These are phyloP conservation scores for Musa beccarii DNA, from an alignment of 176 grass and related monocot species.

Conservation along the genomic window DNA sequence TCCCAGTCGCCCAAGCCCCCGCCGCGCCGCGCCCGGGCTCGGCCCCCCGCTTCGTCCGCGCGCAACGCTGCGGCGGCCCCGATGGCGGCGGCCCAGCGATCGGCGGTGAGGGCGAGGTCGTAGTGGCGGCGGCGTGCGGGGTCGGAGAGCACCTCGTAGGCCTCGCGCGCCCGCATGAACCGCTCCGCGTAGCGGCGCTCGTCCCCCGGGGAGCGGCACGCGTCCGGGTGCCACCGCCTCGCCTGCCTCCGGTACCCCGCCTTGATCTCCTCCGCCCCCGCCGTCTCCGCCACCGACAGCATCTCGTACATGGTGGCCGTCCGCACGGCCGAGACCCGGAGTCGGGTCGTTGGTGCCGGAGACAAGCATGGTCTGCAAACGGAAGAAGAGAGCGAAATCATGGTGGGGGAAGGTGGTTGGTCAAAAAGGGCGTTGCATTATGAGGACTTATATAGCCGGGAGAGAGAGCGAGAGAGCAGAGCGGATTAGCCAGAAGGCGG, in stretches of 20 bases:
- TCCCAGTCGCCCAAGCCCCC: conserved; percentile 39
- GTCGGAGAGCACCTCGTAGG: conserved; percentile 85
- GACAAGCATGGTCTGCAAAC: too few species aligned
- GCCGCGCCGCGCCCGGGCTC: neutral
- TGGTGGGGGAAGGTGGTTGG: too few species aligned
- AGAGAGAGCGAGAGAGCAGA: too few species aligned
- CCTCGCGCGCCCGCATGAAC: conserved; percentile 65
- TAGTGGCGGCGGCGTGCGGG: conserved; percentile 47
- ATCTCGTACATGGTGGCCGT: conserved; percentile 43
- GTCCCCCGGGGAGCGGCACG: too few species aligned
- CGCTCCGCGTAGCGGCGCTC: conserved; percentile 26
- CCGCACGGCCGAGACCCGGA: neutral
- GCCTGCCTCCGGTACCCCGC: conserved; percentile 54
- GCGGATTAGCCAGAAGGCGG: too few species aligned
- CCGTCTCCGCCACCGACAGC: conserved; percentile 42
- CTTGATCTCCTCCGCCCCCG: conserved; percentile 59
- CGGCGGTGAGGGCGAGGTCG: conserved; percentile 50
- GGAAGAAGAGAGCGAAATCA: too few species aligned
- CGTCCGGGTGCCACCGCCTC: conserved; percentile 72
- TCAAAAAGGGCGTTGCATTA: too few species aligned
- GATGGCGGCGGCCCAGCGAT: conserved; percentile 7
- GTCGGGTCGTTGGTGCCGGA: too few species aligned
- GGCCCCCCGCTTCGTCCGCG: too few species aligned
- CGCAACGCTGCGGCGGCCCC: neutral
- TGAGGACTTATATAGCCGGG: too few species aligned